A percentile compares a stretch with the other conserved stretches of the same genome.
Conservation (phyloP, 2,329 filamentous ascomycete genomes). For the Ophiostoma pallidulum region DNA sequence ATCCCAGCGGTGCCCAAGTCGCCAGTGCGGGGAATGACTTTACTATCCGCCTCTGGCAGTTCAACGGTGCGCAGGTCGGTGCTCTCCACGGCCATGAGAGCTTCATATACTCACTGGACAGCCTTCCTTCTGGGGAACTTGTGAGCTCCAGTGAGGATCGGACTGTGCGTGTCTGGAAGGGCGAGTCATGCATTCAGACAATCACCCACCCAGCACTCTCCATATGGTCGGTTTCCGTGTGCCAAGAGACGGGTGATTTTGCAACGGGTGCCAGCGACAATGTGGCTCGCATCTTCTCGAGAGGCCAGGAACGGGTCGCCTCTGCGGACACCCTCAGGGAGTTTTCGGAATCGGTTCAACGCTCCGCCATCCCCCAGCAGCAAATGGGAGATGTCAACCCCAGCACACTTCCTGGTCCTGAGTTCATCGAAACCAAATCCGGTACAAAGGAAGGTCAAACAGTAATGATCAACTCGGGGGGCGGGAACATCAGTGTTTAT, state of each 20-base stretch:
- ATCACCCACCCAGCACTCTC: slow-evolving; percentile 96
- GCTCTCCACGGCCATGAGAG: slow-evolving; percentile 83
- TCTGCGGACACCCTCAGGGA: slow-evolving; percentile 55
- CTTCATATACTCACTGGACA: slow-evolving; percentile 82
- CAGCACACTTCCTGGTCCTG: slow-evolving; percentile 79
- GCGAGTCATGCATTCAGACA: slow-evolving; percentile 76
- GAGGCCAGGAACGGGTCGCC: slow-evolving; percentile 60
- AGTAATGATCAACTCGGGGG: slow-evolving; percentile 75
- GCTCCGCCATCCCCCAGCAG: slow-evolving; percentile 80
- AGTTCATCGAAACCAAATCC: slow-evolving; percentile 70
- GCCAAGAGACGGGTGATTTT: slow-evolving; percentile 75
- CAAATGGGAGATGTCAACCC: slow-evolving; percentile 73
- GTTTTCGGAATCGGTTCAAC: slow-evolving; percentile 75
- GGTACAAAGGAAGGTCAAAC: slow-evolving; percentile 97
- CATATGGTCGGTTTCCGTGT: slow-evolving; percentile 87
- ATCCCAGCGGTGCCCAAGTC: slow-evolving; percentile 80
- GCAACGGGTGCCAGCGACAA: slow-evolving; percentile 89
- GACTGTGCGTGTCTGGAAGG: slow-evolving; percentile 84
- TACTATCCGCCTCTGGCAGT: slow-evolving; percentile 75
- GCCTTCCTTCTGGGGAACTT: slow-evolving; percentile 73
- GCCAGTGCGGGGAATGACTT: slow-evolving; percentile 93
- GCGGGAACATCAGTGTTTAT: slow-evolving; percentile 77
- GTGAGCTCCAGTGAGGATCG: slow-evolving; percentile 90
- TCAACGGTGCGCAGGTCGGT: slow-evolving; percentile 65
- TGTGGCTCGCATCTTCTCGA: slow-evolving; percentile 73